phyloP scores from a whole-genome alignment of 192 early-diverging fungal genomes.

The Chytriomyces confervae region DNA sequence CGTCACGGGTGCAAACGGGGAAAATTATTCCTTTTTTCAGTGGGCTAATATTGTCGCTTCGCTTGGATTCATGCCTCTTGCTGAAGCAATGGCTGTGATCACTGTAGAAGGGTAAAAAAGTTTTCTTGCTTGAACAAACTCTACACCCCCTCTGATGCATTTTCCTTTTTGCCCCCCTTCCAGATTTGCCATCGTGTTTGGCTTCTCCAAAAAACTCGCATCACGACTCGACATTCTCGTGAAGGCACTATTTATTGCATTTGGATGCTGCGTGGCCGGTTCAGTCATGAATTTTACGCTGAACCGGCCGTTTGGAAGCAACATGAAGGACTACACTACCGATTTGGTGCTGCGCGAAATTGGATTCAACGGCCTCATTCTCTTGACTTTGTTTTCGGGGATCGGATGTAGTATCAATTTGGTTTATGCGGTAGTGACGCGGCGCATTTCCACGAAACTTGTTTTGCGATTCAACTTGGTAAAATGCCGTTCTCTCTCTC shows the following conservation, averaged over 20 bases:
- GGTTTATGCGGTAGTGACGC: neutral
- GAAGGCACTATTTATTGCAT: neutral
- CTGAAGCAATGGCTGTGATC: neutral
- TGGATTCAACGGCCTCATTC: neutral
- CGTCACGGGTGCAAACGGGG: neutral
- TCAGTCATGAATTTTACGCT: neutral
- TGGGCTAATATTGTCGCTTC: slow-evolving; percentile 10
- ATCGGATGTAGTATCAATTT: neutral
- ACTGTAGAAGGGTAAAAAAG: neutral
- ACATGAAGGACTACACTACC: neutral
- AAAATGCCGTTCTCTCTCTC: too few species aligned
- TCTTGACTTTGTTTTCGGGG: neutral
- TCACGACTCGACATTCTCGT: slow-evolving; percentile 1
- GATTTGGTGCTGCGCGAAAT: neutral
- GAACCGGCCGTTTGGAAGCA: slow-evolving; percentile 8
- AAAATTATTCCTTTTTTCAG: neutral
- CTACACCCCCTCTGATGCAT: too few species aligned
- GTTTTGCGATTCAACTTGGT: too few species aligned
- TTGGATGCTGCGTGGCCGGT: neutral
- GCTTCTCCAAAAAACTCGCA: neutral
- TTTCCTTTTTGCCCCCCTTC: too few species aligned
- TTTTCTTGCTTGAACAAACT: too few species aligned
- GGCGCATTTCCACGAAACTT: neutral
- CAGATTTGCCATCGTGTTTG: slow-evolving; percentile 8
- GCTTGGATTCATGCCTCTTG: slow-evolving; percentile 30